Conservation (phyloP, 306 rosid genomes). For the Casuarina cunninghamiana region DNA sequence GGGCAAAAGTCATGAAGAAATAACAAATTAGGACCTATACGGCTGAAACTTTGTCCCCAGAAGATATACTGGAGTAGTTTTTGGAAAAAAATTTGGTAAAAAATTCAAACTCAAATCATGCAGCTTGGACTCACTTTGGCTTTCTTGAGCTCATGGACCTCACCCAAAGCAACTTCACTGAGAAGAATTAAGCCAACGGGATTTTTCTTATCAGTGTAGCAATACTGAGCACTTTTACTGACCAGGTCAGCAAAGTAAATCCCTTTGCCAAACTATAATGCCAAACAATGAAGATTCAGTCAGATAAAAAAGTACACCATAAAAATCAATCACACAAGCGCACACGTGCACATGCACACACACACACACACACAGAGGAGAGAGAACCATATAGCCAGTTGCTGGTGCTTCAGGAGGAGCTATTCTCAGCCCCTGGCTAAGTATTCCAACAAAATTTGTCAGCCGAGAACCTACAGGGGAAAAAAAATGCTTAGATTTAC, state of each 20-base stretch:
- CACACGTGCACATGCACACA: background rate
- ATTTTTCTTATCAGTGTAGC: conserved; percentile 88
- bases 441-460: conserved; percentile 92
- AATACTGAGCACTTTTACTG: conserved; percentile 98
- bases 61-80: background rate
- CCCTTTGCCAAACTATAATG: conserved; percentile 92
- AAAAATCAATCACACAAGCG: no score
- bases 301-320: background rate
- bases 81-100: background rate
- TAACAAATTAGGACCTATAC: background rate
- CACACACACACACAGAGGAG: conserved; percentile 7
- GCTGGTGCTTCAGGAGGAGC: conserved; percentile 99
- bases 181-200: conserved; percentile 88
- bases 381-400: conserved; percentile 90
- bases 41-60: background rate
- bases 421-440: conserved; percentile 94
- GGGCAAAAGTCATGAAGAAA: background rate
- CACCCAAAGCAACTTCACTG: conserved; percentile 95
- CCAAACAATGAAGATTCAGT: conserved; percentile 31
- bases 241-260: conserved; percentile 91
- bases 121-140: conserved; percentile 58
- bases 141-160: conserved; percentile 77
- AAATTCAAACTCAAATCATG: conserved; percentile 15
- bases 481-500: conserved; percentile 13
- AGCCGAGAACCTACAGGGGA: conserved; percentile 73